These are phyloP conservation scores for Mycena galericulata DNA, from an alignment of 768 basidiomycete species.

Conservation along the genomic window DNA sequence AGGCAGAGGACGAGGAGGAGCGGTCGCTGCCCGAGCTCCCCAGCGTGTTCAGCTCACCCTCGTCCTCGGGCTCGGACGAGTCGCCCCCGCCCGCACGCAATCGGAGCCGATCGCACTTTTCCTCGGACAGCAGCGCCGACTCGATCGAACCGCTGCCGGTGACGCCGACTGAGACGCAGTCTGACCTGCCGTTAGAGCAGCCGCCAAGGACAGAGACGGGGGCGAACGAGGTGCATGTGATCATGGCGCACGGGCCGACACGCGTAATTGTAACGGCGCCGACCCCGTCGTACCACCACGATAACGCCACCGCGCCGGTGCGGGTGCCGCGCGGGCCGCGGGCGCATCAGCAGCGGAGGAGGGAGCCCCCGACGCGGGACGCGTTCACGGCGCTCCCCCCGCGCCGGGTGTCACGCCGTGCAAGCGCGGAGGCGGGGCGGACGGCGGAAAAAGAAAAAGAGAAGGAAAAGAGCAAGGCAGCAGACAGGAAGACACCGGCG, in stretches of 20 bases:
- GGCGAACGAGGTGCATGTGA: constrained; percentile 51
- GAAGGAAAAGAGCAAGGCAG: too few relatives aligned
- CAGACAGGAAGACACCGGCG: constrained; percentile 1
- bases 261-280: constrained; percentile 66
- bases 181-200: constrained; percentile 16
- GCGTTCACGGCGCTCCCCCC: constrained; percentile 43
- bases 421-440: neutral
- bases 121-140: constrained; percentile 43
- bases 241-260: constrained; percentile 59
- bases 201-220: constrained; percentile 19
- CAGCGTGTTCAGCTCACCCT: constrained; percentile 56
- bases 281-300: constrained; percentile 55
- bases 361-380: constrained; percentile 40
- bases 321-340: constrained; percentile 60
- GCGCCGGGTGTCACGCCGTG: constrained; percentile 31
- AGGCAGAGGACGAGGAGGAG: constrained; percentile 46
- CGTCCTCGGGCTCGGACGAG: constrained; percentile 46
- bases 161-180: constrained; percentile 35
- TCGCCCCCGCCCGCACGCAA: constrained; percentile 32
- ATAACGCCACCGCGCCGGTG: constrained; percentile 41
- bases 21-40: constrained; percentile 53
- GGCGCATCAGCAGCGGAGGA: constrained; percentile 44
- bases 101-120: constrained; percentile 41
- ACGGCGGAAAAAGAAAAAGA: neutral
- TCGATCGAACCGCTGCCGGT: constrained; percentile 30